These are phyloP conservation scores for Acacia pycnantha DNA, from an alignment of 331 rosid species.

Conservation along the genomic window DNA sequence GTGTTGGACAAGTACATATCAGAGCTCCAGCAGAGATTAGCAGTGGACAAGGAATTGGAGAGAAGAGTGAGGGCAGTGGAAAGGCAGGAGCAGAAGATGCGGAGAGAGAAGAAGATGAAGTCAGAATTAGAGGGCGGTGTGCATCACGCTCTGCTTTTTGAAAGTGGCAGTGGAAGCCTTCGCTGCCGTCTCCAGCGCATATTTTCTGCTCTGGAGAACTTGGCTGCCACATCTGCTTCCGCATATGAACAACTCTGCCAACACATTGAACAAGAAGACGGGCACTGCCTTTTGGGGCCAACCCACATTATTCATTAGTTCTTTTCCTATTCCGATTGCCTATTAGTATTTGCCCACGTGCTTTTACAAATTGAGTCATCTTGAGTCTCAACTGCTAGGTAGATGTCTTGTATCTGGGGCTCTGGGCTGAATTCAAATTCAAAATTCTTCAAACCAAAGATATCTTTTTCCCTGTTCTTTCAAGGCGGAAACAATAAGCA, in stretches of 20 bases:
- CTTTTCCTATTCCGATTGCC: neutral
- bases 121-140: neutral
- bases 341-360: too few species aligned
- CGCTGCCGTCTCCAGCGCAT: conserved; percentile 52
- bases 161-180: conserved; percentile 22
- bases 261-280: conserved; percentile 42
- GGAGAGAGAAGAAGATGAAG: conserved; percentile 45
- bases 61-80: conserved; percentile 47
- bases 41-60: conserved; percentile 56
- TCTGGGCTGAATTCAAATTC: neutral
- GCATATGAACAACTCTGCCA: conserved; percentile 59
- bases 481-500: neutral
- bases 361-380: neutral
- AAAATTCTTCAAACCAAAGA: neutral
- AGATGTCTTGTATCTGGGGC: too few species aligned
- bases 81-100: conserved; percentile 60
- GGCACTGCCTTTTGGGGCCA: conserved; percentile 20
- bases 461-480: neutral
- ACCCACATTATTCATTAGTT: conserved; percentile 12
- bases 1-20: conserved; percentile 45
- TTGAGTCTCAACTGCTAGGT: too few species aligned
- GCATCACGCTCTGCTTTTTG: conserved; percentile 31
- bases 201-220: conserved; percentile 56
- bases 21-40: conserved; percentile 44
- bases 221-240: conserved; percentile 44